Base-by-base conservation (phyloP, 2,329 filamentous ascomycete genomes). In the Ciborinia camelliae region DNA sequence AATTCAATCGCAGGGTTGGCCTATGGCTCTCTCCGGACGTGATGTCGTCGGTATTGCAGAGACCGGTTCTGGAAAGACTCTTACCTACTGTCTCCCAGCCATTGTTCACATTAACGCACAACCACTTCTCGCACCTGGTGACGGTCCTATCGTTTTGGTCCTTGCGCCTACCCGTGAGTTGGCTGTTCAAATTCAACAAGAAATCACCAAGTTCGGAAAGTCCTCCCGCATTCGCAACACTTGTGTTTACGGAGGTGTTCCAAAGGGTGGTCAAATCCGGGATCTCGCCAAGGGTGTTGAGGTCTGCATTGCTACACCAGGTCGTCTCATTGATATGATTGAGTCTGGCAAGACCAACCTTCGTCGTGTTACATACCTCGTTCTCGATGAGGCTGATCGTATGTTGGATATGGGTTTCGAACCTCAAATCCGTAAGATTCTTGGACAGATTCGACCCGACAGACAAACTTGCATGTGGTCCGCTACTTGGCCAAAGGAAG, bases 391-490 rank as follows among this genome's bases (percentile, higher is more conserved):
- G 83, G 95, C 95, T 77, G 95, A 99, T 81, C 94, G 95, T 76
- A 99, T 99, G 95, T 85, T 99, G 77, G 95, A 99, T 82, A 99
- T 99, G 95, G 95, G 95, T 87, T 98, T 99, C 81, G 95, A 99
- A 82, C 95, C 95, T 71, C 95, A 98, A 79, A 98, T 99, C 75
- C 92, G 95, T 82, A 98, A 98, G 84, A 98, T 99, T 71, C 93
- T 99, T 72, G 86, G 90, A 69, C 95, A 99, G 81, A 98, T 98
- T 79, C 92, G 95, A 73, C 95, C 95, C 62, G 95, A 99, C 78
- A 90, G 95, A 84, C 95, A 99, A 80, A 99, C 95, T 68, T 95
- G 95, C 83, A 97, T 99, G 92, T 99, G 94, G 92, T 99, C 95
- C 67, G 95, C 95, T 73, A 99, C 95, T 8, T 99, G 95, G 93